Evolutionary conservation across 164 flowering plant genomes (phyloP), one percentile per base, ranked within the genome.

Genomic region (Echeveria elegans): DNA sequence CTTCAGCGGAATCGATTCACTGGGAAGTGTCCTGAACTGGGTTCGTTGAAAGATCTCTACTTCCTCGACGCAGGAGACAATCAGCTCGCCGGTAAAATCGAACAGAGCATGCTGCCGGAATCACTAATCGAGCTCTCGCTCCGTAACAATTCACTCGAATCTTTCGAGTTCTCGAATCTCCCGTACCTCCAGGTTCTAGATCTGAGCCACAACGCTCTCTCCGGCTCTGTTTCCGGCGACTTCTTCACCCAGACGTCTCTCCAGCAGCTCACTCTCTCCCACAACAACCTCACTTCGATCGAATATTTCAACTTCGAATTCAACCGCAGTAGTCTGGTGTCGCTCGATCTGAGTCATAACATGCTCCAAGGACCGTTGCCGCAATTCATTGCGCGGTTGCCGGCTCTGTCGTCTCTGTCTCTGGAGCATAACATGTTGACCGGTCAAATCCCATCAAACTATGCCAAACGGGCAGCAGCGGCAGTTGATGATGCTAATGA

Each of bases 191-290:
- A 90, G 67, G 99, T 94, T 1, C 24, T 94, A 52, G 97, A 94
- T 74, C 80, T 94, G 69, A 86, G 93, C 74, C 72, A 82, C 74
- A 94, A 91, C 81, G 37, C 21, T n/a, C 82, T 94, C 70, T 69
- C 74, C 5, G 97, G 89, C 69, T 40, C 87, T 12, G 79, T 89
- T 21, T 85, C 88, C 8, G 66, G 80, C 30, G 32, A 53, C 38
- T 71, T 89, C 16, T 94, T 94, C 81, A 68, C 74, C 11, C 98
- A 88, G 70, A 88, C 84, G 15, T 81, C 93, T 23, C 79, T 94
- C 21, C 83, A 94, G 71, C 99, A 94, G 64, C 83, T 94, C 45
- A 82, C 86, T 0, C 86, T 94, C 40, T 81, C 97, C 21, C 71
- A 75, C 81, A 94, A 94, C 77, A 70, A 66, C 9, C 77, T 89